Evolutionary conservation across 768 basidiomycete genomes (phyloP), one percentile per base, ranked within the genome.

Genomic region (Cystobasidium onofrii): DNA sequence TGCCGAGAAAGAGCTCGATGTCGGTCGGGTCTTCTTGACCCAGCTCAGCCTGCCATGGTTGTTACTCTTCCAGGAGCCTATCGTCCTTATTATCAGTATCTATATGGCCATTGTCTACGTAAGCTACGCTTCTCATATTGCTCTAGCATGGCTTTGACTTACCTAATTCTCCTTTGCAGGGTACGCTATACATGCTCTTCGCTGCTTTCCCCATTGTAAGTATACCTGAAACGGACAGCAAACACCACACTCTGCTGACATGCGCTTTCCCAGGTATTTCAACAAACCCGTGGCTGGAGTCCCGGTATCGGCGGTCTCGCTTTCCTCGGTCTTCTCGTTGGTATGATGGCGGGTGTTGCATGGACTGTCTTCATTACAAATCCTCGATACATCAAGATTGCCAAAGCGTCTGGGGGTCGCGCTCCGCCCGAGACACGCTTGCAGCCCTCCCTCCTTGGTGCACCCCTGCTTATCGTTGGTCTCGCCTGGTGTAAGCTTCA

Each of bases 371-470:
- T 80, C 25, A 77, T 71, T 65, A 79, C 79, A 55, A 82, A 83
- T 76, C 81, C 80, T n/a, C 75, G 78, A 43, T 84, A 83, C 77
- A 74, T 80, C 50, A 75, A 78, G 23, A 77, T 75, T 1, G 76
- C 80, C 43, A 78, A 80, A 69, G 75, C 76, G 27, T 54, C 55
- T 7, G 80, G 80, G 6, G 82, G 82, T 31, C 50, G 77, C 10
- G 81, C 82, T 1, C 77, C 81, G 1, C 82, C 83, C 1, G 83
- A 84, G 71, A 81, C 82, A n/a, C 79, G 83, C 34, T 77, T 84
- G 0, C 80, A 79, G 0, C 76, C 81, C 0, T 80, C 82, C 23
- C 79, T 81, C n/a, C 63, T 83, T 76, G 82, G 81, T 12, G 81
- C 80, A 34, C 61, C 80, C n/a, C 55, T 81, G 10, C 76, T 84